A percentile compares a stretch with the other conserved stretches of the same genome.
Evolutionary conservation across 192 early-diverging fungal species (phyloP).

Genomic region (Tieghemiomyces parasiticus): DNA sequence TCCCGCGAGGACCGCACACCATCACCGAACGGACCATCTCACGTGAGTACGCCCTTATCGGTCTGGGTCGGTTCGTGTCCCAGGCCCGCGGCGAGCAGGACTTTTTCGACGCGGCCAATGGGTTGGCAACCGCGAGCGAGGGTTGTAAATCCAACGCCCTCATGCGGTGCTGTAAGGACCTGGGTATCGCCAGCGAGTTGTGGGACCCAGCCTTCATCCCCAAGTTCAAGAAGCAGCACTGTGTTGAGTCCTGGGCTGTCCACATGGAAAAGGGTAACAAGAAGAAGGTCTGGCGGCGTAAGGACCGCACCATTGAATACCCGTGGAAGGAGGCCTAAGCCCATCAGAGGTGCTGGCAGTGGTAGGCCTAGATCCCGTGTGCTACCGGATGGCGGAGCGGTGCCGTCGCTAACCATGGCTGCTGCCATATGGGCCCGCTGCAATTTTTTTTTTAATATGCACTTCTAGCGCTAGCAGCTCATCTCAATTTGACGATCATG

Average conservation of each 20-base stretch:
- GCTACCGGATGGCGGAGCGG: too few relatives aligned
- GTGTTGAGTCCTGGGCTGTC: conserved; percentile 59
- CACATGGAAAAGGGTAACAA: conserved; percentile 56
- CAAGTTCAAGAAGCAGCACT: conserved; percentile 69
- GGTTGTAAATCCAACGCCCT: conserved; percentile 85
- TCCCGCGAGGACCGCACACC: conserved; percentile 80
- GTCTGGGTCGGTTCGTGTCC: conserved; percentile 76
- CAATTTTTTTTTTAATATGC: too few relatives aligned
- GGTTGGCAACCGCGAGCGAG: conserved; percentile 70
- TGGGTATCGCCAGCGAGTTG: conserved; percentile 79
- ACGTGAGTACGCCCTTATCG: conserved; percentile 83
- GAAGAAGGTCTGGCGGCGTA: conserved; percentile 78
- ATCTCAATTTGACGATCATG: too few relatives aligned
- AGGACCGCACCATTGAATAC: conserved; percentile 48
- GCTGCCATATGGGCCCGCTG: too few relatives aligned
- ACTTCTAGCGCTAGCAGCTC: too few relatives aligned
- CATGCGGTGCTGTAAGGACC: conserved; percentile 94
- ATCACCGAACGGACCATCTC: conserved; percentile 61
- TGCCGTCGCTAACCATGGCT: too few relatives aligned
- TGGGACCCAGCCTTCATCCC: conserved; percentile 87
- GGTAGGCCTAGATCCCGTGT: too few relatives aligned
- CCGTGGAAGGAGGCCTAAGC: too few relatives aligned
- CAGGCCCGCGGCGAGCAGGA: conserved; percentile 92
- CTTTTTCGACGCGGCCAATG: conserved; percentile 59
- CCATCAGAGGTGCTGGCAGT: too few relatives aligned